Percentiles rank a stretch among this genome's conserved stretches.
phyloP scores from a whole-genome alignment of 495 filamentous ascomycete species.

The Podospora pseudopauciseta region DNA sequence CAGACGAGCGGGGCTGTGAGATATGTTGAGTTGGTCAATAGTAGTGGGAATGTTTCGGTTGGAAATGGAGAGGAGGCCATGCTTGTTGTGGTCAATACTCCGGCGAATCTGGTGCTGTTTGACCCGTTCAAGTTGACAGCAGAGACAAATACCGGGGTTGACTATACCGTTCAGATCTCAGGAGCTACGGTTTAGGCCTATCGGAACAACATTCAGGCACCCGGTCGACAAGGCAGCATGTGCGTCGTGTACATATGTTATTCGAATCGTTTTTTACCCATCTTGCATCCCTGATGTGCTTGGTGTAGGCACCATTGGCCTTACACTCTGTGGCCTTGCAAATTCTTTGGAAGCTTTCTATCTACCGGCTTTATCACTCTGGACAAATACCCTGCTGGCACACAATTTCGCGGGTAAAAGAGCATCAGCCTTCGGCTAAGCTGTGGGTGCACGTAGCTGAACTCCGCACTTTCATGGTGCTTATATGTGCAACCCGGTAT shows the following conservation, averaged over 20 bases:
- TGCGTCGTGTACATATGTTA: no score
- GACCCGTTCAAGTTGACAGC: constrained; percentile 42
- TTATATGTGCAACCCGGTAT: neutral
- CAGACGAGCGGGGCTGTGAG: constrained; percentile 29
- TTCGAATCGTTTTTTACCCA: no score
- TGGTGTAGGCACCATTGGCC: neutral
- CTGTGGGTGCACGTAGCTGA: neutral
- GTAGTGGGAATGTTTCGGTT: constrained; percentile 27
- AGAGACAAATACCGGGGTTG: constrained; percentile 38
- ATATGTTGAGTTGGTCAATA: constrained; percentile 29
- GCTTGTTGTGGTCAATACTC: constrained; percentile 45
- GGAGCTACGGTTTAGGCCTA: constrained; percentile 28
- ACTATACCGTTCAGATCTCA: constrained; percentile 37
- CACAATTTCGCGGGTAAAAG: neutral
- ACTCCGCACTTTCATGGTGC: neutral
- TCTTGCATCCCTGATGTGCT: no score
- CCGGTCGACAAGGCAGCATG: no score
- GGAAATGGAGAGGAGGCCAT: constrained; percentile 38
- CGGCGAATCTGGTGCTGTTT: constrained; percentile 35
- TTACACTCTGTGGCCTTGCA: neutral
- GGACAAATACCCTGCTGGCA: neutral
- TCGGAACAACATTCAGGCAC: no score
- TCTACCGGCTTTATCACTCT: neutral
- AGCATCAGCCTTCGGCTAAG: neutral
- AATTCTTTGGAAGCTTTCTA: neutral